phyloP scores from a whole-genome alignment of 192 early-diverging fungal species.

The Coemansia furcata region DNA sequence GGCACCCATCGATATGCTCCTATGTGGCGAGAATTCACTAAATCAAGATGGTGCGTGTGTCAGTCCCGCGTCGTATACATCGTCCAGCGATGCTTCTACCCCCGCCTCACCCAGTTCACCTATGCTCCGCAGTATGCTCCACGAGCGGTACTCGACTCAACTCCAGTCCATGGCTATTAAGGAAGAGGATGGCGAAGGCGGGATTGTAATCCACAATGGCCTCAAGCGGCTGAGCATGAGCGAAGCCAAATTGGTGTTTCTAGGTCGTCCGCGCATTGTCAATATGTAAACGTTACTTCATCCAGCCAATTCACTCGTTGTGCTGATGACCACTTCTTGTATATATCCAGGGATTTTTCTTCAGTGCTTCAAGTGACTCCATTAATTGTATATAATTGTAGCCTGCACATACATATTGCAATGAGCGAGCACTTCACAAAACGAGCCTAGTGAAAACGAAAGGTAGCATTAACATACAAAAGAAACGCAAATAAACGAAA shows the following conservation, averaged over 20 bases:
- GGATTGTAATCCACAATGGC: constrained; percentile 39
- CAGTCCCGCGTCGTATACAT: constrained; percentile 7
- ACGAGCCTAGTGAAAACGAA: background rate
- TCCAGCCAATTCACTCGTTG: background rate
- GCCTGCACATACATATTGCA: background rate
- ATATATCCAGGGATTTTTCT: background rate
- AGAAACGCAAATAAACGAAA: background rate
- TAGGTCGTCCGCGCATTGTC: constrained; percentile 39
- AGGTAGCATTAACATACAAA: background rate
- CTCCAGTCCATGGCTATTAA: constrained; percentile 17
- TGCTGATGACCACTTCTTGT: background rate
- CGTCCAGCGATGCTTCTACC: constrained; percentile 11
- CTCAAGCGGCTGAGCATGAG: constrained; percentile 38
- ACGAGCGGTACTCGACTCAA: constrained; percentile 23
- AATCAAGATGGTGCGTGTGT: background rate
- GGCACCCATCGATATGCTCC: constrained; percentile 10
- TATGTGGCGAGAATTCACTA: background rate
- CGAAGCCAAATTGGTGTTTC: constrained; percentile 14
- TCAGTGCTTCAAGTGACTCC: background rate
- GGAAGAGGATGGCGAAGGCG: constrained; percentile 39
- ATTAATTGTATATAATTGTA: background rate
- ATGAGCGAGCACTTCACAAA: background rate
- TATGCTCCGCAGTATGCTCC: constrained; percentile 8
- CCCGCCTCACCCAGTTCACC: constrained; percentile 17
- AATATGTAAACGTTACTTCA: constrained; percentile 15